A percentile compares a stretch with the other conserved stretches of the same genome.
phyloP scores from a whole-genome alignment of 2,329 filamentous ascomycete species.

The Calycina herbarum region DNA sequence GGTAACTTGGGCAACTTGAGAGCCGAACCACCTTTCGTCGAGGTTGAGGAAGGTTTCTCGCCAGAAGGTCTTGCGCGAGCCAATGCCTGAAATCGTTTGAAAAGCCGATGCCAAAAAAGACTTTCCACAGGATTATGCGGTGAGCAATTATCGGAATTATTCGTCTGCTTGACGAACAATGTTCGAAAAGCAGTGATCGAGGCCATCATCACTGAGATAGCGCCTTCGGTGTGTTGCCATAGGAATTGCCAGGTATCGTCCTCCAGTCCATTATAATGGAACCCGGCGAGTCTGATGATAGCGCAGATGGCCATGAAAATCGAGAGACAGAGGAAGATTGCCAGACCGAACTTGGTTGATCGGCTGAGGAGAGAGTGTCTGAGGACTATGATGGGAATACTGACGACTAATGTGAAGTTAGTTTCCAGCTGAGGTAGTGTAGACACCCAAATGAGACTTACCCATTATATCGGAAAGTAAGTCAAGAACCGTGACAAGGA shows the following conservation, averaged over 20 bases:
- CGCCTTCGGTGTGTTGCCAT: background rate
- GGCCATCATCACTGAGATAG: background rate
- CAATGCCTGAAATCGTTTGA: background rate
- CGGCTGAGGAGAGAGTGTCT: background rate
- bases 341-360: background rate
- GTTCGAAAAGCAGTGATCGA: background rate
- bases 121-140: conserved; percentile 1
- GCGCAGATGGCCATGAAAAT: conserved; percentile 5
- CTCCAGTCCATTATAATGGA: background rate
- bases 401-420: background rate
- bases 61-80: background rate
- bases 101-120: background rate
- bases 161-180: background rate
- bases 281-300: background rate
- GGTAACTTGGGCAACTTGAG: background rate
- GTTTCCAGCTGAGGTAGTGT: background rate
- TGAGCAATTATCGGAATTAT: background rate
- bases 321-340: background rate
- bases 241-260: conserved; percentile 2
- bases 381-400: background rate
- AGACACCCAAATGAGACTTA: background rate
- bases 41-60: background rate
- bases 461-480: background rate
- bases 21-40: background rate
- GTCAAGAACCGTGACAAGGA: background rate